A percentile compares a stretch with the other conserved stretches of the same genome.
Evolutionary conservation across 1,284 basidiomycete species (phyloP).

Genomic region (Microbotryum lychnidis-dioicae): DNA sequence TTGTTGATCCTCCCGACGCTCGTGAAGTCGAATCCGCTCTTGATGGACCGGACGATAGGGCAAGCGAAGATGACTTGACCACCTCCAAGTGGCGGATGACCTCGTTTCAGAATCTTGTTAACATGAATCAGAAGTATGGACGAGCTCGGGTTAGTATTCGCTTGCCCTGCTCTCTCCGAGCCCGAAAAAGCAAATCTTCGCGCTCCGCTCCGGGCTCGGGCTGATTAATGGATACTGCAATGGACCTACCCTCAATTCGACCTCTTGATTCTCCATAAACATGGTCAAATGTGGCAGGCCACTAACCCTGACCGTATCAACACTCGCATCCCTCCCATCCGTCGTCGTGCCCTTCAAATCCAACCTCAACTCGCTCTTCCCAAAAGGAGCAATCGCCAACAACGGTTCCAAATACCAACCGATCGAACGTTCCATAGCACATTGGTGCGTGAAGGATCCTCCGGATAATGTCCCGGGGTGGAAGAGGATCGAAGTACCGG

Average conservation of each 20-base stretch:
- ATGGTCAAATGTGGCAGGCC: slow-evolving; percentile 83
- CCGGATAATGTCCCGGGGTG: slow-evolving; percentile 89
- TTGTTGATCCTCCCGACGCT: slow-evolving; percentile 84
- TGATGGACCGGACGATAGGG: slow-evolving; percentile 78
- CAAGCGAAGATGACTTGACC: slow-evolving; percentile 91
- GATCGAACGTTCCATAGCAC: slow-evolving; percentile 55
- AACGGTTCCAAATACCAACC: slow-evolving; percentile 93
- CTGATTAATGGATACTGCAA: neutral
- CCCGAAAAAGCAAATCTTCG: neutral
- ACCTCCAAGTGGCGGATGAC: slow-evolving; percentile 82
- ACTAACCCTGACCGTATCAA: slow-evolving; percentile 83
- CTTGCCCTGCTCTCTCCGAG: neutral
- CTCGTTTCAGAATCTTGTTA: slow-evolving; percentile 77
- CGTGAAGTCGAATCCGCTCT: slow-evolving; percentile 78
- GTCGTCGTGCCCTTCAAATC: slow-evolving; percentile 85
- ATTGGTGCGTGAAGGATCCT: slow-evolving; percentile 74
- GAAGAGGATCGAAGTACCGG: slow-evolving; percentile 81
- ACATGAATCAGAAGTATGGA: slow-evolving; percentile 5
- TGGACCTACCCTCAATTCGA: slow-evolving; percentile 64
- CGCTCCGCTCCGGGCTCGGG: neutral
- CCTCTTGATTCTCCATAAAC: slow-evolving; percentile 70
- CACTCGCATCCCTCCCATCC: slow-evolving; percentile 74
- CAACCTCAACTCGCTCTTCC: slow-evolving; percentile 75
- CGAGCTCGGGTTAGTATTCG: neutral
- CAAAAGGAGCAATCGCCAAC: slow-evolving; percentile 82